Base-by-base conservation (phyloP, 1,284 basidiomycete genomes). In the Cutaneotrichosporon arboriforme region DNA sequence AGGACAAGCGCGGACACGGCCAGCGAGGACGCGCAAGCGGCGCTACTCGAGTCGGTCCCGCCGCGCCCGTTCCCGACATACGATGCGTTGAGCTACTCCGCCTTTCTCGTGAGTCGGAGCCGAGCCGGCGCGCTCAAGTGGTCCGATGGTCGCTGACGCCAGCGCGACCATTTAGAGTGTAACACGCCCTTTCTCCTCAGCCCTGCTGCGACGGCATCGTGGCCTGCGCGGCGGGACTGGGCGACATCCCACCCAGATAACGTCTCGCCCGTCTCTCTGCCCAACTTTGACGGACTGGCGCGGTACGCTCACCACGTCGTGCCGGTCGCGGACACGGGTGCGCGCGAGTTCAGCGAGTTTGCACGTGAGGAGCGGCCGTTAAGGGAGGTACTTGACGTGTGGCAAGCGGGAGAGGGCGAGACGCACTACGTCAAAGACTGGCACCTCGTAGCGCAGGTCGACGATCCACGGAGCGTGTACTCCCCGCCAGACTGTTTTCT, bases 391-490 rank as follows among this genome's bases (percentile, higher is more conserved):
- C 54, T 78, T 2, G 70, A 72, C 21, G 46, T 70, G 0, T 79
- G 78, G 78, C 60, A 66, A 23, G 23, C 18, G 0, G 73, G 64
- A 0, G 23, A 52, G 1, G 68, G 58, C 0, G 46, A 59, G 0
- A 59, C 58, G 8, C 54, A 78, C 10, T 82, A 82, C 65, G 75
- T 81, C 51, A 81, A 81, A 57, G 81, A 82, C 59, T 82, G 80
- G 80, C 81, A 82, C 65, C 63, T 81, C 0, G 68, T 79, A 10
- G 61, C 67, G 17, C 60, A 65, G 50, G 46, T 72, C 22, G 66
- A 72, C 52, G 51, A 55, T 2, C 64, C 72, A 33, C 10, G 18
- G 13, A 20, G 26, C 8, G 73, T 81, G 12, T 82, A 82, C 56
- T 51, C 48, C 4, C 77, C 78, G 0, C 78, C 79, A 0, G 57